phyloP scores from a whole-genome alignment of 1,284 basidiomycete genomes.

The Tetrapyrgos nigripes region DNA sequence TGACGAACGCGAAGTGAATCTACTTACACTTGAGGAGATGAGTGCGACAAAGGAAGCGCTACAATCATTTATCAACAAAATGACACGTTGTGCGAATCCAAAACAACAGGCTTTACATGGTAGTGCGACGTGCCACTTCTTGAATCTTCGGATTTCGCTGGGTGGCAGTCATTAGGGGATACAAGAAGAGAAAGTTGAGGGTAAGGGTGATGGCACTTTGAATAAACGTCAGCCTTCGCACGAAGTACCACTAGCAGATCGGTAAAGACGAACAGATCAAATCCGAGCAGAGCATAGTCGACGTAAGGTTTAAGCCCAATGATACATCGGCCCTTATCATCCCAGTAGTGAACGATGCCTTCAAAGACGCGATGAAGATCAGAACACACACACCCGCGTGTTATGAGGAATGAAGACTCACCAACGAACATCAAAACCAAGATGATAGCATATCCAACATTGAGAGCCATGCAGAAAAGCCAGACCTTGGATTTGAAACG shows the following conservation, averaged over 20 bases:
- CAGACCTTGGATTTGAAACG: conserved; percentile 41
- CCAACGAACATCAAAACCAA: too few relatives aligned
- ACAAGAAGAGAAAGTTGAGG: conserved; percentile 49
- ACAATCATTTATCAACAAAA: too few relatives aligned
- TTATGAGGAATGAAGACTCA: too few relatives aligned
- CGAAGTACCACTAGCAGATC: too few relatives aligned
- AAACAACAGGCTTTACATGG: too few relatives aligned
- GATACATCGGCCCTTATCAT: conserved; percentile 42
- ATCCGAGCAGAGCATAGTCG: conserved; percentile 7
- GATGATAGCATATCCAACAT: conserved; percentile 36
- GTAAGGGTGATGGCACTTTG: conserved; percentile 39
- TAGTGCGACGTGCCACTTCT: conserved; percentile 41
- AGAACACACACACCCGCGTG: too few relatives aligned
- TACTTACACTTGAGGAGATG: conserved; percentile 45
- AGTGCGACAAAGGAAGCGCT: conserved; percentile 49
- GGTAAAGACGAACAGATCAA: conserved; percentile 10
- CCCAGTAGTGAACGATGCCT: conserved; percentile 42
- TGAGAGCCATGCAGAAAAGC: conserved; percentile 34
- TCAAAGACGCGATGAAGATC: too few relatives aligned
- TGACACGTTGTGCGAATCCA: too few relatives aligned
- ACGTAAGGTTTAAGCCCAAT: conserved; percentile 45
- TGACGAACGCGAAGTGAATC: too few relatives aligned
- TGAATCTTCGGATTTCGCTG: conserved; percentile 38
- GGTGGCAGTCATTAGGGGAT: conserved; percentile 41
- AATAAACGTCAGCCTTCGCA: background rate